Percentiles rank a stretch among this genome's conserved stretches.
These are phyloP conservation scores for Tephrocybe sp. DNA, from an alignment of 768 basidiomycete genomes.

Conservation along the genomic window DNA sequence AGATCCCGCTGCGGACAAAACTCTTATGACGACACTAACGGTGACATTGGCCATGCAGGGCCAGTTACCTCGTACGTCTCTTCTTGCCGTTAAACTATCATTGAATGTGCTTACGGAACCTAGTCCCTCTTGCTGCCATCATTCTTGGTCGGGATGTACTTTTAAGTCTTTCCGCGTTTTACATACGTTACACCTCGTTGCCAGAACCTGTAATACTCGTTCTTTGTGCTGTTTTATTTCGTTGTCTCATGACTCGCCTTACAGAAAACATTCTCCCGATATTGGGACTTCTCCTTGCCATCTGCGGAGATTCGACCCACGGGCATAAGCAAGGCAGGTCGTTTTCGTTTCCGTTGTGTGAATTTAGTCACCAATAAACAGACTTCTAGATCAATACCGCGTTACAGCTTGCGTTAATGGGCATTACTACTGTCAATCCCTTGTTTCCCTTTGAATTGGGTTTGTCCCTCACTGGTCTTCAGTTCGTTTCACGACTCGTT, in stretches of 20 bases:
- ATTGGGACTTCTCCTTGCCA: conserved; percentile 96
- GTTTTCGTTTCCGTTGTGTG: conserved; percentile 4
- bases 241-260: neutral
- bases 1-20: conserved; percentile 97
- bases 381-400: conserved; percentile 79
- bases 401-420: conserved; percentile 91
- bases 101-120: conserved; percentile 2
- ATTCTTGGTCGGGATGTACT: conserved; percentile 90
- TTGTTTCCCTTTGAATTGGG: conserved; percentile 64
- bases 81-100: neutral
- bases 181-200: conserved; percentile 88
- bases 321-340: conserved; percentile 90
- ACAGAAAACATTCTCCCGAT: conserved; percentile 88
- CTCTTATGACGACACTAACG: conserved; percentile 91
- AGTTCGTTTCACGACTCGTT: conserved; percentile 55
- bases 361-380: neutral
- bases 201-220: conserved; percentile 72
- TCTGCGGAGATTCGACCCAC: conserved; percentile 96
- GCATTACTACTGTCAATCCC: conserved; percentile 81
- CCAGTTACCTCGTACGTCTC: conserved; percentile 73
- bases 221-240: conserved; percentile 1
- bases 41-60: conserved; percentile 82
- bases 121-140: conserved; percentile 83
- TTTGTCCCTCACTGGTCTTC: conserved; percentile 60
- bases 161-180: conserved; percentile 87